Evolutionary conservation across 495 filamentous ascomycete genomes (phyloP).

Genomic region (Sporormia fimetaria): DNA sequence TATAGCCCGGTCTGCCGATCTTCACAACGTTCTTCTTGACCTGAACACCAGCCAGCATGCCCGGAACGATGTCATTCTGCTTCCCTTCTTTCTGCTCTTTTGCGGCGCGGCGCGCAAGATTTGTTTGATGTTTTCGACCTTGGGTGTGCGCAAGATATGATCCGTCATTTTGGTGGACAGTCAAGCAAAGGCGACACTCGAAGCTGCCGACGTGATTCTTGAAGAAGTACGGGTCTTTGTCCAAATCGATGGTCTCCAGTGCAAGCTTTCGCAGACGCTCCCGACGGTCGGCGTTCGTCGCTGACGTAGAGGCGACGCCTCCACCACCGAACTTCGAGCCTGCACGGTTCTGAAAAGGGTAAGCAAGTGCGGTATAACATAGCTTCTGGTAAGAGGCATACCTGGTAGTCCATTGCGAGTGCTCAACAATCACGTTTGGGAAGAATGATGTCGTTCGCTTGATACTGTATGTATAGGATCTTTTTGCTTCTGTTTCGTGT

Average conservation of each 20-base stretch:
- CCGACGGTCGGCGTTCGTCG: constrained; percentile 91
- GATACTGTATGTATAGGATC: too few species aligned
- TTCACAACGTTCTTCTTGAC: constrained; percentile 86
- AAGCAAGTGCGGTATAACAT: not conserved
- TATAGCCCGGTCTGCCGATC: constrained; percentile 94
- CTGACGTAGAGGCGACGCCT: constrained; percentile 84
- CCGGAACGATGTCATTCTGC: constrained; percentile 53
- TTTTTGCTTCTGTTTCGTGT: too few species aligned
- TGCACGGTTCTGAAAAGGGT: constrained; percentile 64
- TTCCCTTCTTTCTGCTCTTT: constrained; percentile 81
- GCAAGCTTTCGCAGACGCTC: constrained; percentile 96
- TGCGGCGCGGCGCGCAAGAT: constrained; percentile 91
- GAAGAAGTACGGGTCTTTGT: constrained; percentile 99
- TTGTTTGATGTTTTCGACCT: constrained; percentile 97
- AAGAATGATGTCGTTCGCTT: too few species aligned
- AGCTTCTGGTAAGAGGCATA: constrained; percentile 22
- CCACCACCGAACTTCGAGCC: constrained; percentile 98
- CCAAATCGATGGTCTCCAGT: constrained; percentile 95
- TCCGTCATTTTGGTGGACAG: constrained; percentile 99
- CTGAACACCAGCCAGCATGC: constrained; percentile 41
- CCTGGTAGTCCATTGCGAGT: constrained; percentile 50
- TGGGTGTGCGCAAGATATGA: constrained; percentile 99
- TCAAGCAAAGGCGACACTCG: constrained; percentile 94
- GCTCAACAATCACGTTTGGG: too few species aligned
- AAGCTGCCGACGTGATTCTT: constrained; percentile 98